These are phyloP conservation scores for Sedum album DNA, from an alignment of 164 flowering plant genomes.

Conservation along the genomic window DNA sequence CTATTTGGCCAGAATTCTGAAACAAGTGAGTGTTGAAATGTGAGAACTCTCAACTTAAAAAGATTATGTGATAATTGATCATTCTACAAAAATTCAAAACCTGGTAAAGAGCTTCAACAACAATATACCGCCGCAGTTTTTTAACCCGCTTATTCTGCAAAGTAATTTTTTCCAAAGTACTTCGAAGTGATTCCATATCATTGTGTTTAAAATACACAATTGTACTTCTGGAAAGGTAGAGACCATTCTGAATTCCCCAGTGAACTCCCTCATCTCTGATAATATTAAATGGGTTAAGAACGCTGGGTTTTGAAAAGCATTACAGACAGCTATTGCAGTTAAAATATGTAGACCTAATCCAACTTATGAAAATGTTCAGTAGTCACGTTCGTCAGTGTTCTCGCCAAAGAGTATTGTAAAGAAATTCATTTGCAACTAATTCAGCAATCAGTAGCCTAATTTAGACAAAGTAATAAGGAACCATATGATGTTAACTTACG, in stretches of 20 bases:
- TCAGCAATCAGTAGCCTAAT: too few species aligned
- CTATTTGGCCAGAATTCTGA: slow-evolving; percentile 95
- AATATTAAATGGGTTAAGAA: not conserved
- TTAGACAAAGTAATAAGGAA: not conserved
- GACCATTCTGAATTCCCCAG: slow-evolving; percentile 99
- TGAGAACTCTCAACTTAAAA: not conserved
- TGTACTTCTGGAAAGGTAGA: slow-evolving; percentile 91
- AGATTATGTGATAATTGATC: not conserved
- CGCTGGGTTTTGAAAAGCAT: not conserved
- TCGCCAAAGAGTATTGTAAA: too few species aligned
- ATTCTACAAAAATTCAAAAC: slow-evolving; percentile 23
- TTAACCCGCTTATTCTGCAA: slow-evolving; percentile 55
- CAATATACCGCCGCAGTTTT: slow-evolving; percentile 87
- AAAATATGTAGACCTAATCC: not conserved
- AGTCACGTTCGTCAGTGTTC: not conserved
- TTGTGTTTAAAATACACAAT: slow-evolving; percentile 90
- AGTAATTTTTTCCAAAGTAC: slow-evolving; percentile 63
- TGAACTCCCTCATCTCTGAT: slow-evolving; percentile 96
- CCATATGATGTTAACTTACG: slow-evolving; percentile 42
- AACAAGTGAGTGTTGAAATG: slow-evolving; percentile 11
- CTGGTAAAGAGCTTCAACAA: slow-evolving; percentile 97
- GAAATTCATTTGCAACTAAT: too few species aligned
- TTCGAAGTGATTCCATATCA: slow-evolving; percentile 74
- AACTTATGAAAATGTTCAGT: not conserved
- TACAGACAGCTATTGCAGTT: too few species aligned